These are phyloP conservation scores for Pythium brachiatum DNA, from an alignment of 352 stramenopile species.

Conservation along the genomic window DNA sequence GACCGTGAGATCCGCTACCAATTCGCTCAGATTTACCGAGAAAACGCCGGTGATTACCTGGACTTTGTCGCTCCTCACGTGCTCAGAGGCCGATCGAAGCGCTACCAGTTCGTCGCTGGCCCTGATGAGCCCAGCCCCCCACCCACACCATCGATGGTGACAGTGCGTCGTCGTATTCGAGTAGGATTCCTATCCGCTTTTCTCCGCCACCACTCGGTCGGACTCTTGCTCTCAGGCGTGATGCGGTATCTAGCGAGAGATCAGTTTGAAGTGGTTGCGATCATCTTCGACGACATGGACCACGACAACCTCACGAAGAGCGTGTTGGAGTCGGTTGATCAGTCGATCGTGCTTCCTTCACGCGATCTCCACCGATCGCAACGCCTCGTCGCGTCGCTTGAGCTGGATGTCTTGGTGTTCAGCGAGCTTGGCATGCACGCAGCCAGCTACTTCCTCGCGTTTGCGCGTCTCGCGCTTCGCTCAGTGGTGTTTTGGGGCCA, in stretches of 20 bases:
- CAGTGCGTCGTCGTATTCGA: slow-evolving; percentile 24
- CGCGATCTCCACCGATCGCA: slow-evolving; percentile 29
- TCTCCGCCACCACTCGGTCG: slow-evolving; percentile 56
- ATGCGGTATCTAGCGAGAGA: slow-evolving; percentile 27
- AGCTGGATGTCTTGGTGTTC: slow-evolving; percentile 65
- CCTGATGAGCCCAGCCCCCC: background rate
- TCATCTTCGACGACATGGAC: slow-evolving; percentile 17
- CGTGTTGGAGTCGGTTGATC: slow-evolving; percentile 6
- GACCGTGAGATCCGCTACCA: slow-evolving; percentile 37
- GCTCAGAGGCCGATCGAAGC: background rate
- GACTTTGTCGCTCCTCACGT: slow-evolving; percentile 35
- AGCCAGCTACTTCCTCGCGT: slow-evolving; percentile 57
- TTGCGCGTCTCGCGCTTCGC: slow-evolving; percentile 40
- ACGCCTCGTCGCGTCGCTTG: slow-evolving; percentile 27
- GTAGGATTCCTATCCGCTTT: slow-evolving; percentile 56
- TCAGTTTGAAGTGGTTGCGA: slow-evolving; percentile 31
- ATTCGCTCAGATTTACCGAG: slow-evolving; percentile 45
- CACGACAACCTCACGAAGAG: slow-evolving; percentile 23
- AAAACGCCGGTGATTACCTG: slow-evolving; percentile 11
- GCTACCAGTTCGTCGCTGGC: background rate
- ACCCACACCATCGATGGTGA: background rate
- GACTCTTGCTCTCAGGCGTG: slow-evolving; percentile 45
- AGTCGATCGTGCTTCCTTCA: slow-evolving; percentile 17
- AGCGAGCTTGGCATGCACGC: slow-evolving; percentile 61
- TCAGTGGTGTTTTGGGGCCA: slow-evolving; percentile 61